A percentile compares a stretch with the other conserved stretches of the same genome.
Conservation (phyloP, 495 filamentous ascomycete genomes). For the Lindgomyces ingoldianus region DNA sequence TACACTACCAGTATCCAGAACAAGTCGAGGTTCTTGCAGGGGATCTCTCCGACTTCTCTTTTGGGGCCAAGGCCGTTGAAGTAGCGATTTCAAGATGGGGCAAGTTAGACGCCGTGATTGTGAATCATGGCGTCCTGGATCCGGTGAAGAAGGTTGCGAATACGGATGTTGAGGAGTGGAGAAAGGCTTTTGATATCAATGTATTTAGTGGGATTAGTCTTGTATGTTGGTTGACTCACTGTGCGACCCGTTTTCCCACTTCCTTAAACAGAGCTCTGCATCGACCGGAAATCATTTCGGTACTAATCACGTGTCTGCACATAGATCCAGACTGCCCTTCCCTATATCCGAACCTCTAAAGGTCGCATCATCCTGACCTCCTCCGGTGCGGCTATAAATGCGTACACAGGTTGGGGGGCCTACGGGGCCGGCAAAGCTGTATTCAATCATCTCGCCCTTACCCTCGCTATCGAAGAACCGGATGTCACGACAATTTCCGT, state of each 20-base stretch:
- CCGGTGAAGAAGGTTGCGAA: constrained; percentile 74
- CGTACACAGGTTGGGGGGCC: constrained; percentile 72
- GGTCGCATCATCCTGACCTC: constrained; percentile 47
- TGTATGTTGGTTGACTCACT: constrained; percentile 52
- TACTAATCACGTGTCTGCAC: neutral
- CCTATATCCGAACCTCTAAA: constrained; percentile 61
- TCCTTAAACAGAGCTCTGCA: neutral
- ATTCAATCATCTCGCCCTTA: constrained; percentile 75
- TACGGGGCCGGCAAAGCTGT: constrained; percentile 90
- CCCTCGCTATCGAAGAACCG: constrained; percentile 77
- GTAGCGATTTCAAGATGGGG: constrained; percentile 65
- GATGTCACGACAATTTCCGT: constrained; percentile 70
- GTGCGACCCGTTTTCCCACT: neutral
- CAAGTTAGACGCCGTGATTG: constrained; percentile 74
- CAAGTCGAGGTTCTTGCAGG: constrained; percentile 72
- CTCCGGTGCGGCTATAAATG: constrained; percentile 44
- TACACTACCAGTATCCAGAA: constrained; percentile 63
- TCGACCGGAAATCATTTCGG: too few species aligned
- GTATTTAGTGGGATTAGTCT: constrained; percentile 78
- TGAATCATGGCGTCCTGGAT: constrained; percentile 83
- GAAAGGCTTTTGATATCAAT: constrained; percentile 75
- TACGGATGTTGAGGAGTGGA: constrained; percentile 69
- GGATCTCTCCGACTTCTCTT: constrained; percentile 69
- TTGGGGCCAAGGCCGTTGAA: constrained; percentile 62
- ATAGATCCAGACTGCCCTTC: constrained; percentile 73